Evolutionary conservation across 2,329 filamentous ascomycete genomes (phyloP), one percentile per base, ranked within the genome.

Genomic region (Cryoendolithus antarcticus): DNA sequence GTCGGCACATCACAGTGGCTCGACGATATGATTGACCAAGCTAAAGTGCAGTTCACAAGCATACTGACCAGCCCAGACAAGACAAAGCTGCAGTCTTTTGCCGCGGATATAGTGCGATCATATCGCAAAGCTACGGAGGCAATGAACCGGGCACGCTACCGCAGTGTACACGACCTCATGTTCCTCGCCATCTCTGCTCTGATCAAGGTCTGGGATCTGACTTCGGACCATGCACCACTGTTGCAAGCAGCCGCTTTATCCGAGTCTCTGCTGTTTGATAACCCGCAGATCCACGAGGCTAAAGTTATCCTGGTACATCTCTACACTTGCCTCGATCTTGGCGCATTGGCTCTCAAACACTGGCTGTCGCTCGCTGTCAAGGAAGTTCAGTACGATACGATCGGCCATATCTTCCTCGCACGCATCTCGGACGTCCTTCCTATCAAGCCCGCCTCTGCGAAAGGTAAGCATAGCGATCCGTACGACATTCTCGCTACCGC

Each of bases 331-430:
- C 51, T 60, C 7, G 51, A 50, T 3, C 49, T 61, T 6, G 55
- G 53, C 9, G 51, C 49, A 11, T 45, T 54, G 4, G 56, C 58
- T 1, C 48, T 56, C 38, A 40, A 41, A 3, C 34, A 53, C 10
- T 60, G 56, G 41, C 49, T 55, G 30, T 53, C 50, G 5, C 48
- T 61, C 8, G 49, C 42, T 29, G 44, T 60, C 10, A 60, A 59
- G 37, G 56, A 60, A 35, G 51, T 61, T 4, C 59, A 61, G 30
- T 46, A 52, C 38, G 59, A 61, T 33, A 61, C 59, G 5, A 46
- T 60, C 12, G 54, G 52, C 3, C 58, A 61, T 33, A 49, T 48
- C 3, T 46, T 60, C 4, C 52, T 58, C 35, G 59, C 58, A 6
- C 43, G 49, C 6, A 38, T 61, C 3, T 53, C 57, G 7, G 44